Conservation (phyloP, 2,329 filamentous ascomycete genomes). For the Corynespora cassiicola region DNA sequence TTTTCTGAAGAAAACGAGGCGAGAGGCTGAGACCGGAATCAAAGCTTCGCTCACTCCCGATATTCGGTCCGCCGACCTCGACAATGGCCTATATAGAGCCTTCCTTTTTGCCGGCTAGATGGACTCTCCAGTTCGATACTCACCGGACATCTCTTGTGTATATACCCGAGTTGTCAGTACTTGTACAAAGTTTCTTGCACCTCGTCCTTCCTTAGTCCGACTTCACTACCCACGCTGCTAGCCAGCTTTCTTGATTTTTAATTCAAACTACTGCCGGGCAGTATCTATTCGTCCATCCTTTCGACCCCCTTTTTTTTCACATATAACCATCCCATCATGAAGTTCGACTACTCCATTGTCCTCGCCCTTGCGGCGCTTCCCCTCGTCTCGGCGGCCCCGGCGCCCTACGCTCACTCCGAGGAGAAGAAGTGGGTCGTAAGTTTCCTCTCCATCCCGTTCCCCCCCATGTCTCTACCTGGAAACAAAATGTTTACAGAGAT, state of each 20-base stretch:
- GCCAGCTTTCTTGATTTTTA: conserved; percentile 25
- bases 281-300: conserved; percentile 13
- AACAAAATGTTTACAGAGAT: not conserved
- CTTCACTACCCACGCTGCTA: too few relatives aligned
- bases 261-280: conserved; percentile 32
- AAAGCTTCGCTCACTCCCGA: conserved; percentile 8
- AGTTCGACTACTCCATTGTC: conserved; percentile 33
- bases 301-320: conserved; percentile 4
- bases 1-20: conserved; percentile 15
- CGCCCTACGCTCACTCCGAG: conserved; percentile 20
- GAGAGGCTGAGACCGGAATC: conserved; percentile 14
- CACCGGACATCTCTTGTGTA: conserved; percentile 1
- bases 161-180: not conserved
- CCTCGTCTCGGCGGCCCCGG: conserved; percentile 30
- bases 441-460: conserved; percentile 1
- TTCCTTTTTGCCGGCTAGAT: not conserved
- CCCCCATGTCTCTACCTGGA: not conserved
- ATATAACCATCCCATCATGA: conserved; percentile 32
- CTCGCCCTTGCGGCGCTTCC: conserved; percentile 32
- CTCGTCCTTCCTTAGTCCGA: conserved; percentile 5
- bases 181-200: conserved; percentile 1
- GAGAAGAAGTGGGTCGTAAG: conserved; percentile 34
- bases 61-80: too few relatives aligned
- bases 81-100: conserved; percentile 21
- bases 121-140: conserved; percentile 16